phyloP scores from a whole-genome alignment of 2,329 filamentous ascomycete genomes.

The Zymoseptoria ardabiliae region DNA sequence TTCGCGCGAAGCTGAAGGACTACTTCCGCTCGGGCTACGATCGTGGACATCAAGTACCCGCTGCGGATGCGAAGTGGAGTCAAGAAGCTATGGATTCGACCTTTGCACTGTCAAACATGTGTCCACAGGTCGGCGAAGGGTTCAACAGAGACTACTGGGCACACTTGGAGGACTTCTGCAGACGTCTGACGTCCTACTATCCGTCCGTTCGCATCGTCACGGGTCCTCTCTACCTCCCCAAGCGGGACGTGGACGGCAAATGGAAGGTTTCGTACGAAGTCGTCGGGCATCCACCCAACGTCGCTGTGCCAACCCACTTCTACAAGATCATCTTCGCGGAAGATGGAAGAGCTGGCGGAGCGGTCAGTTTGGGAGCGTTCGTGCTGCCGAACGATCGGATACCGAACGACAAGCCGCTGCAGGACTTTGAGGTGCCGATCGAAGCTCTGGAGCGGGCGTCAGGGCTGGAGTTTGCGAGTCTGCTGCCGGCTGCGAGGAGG shows the following conservation, averaged over 20 bases:
- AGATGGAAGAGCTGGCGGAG: conserved; percentile 59
- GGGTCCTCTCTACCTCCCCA: conserved; percentile 86
- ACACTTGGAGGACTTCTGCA: conserved; percentile 95
- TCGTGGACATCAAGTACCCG: conserved; percentile 92
- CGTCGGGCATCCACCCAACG: conserved; percentile 84
- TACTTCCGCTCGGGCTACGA: conserved; percentile 95
- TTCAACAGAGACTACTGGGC: conserved; percentile 99
- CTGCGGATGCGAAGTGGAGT: conserved; percentile 92
- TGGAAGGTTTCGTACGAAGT: conserved; percentile 96
- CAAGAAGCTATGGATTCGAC: conserved; percentile 93
- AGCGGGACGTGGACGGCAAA: conserved; percentile 78
- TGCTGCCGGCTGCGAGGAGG: conserved; percentile 65
- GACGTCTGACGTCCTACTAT: conserved; percentile 70
- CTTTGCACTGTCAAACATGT: conserved; percentile 93
- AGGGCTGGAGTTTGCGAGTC: conserved; percentile 80
- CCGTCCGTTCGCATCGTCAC: conserved; percentile 87
- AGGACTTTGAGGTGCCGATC: conserved; percentile 89
- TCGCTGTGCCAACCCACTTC: conserved; percentile 96
- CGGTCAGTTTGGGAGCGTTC: conserved; percentile 86
- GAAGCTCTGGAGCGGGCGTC: conserved; percentile 89
- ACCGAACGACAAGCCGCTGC: conserved; percentile 75
- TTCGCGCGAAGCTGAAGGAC: conserved; percentile 84
- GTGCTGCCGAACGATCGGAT: conserved; percentile 90
- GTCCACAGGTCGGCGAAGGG: conserved; percentile 92
- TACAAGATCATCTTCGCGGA: conserved; percentile 99